Percentiles rank a stretch among this genome's conserved stretches.
phyloP scores from a whole-genome alignment of 495 filamentous ascomycete species.

The Lepidopterella palustris region DNA sequence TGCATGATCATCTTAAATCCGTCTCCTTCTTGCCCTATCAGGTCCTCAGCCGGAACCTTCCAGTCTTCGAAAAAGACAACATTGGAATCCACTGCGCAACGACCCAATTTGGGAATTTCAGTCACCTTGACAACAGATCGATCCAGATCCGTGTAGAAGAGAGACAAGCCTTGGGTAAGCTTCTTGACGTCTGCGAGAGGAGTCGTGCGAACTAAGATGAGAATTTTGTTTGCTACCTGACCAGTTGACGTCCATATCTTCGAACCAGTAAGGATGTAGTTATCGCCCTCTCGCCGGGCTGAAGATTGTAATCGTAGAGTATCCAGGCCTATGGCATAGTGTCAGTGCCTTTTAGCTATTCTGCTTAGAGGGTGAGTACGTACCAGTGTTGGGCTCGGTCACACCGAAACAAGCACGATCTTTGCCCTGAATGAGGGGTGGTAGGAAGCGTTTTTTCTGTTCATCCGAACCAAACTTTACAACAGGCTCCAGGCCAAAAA shows the following conservation, averaged over 20 bases:
- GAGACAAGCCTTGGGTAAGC: conserved; percentile 25
- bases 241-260: conserved; percentile 34
- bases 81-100: conserved; percentile 31
- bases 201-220: conserved; percentile 32
- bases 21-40: conserved; percentile 28
- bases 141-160: conserved; percentile 32
- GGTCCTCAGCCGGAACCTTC: conserved; percentile 24
- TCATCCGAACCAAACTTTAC: conserved; percentile 31
- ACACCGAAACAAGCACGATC: conserved; percentile 30
- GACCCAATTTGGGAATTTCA: conserved; percentile 33
- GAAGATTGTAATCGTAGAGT: conserved; percentile 29
- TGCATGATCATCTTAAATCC: conserved; percentile 34
- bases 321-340: too few species aligned
- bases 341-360: too few species aligned
- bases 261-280: conserved; percentile 25
- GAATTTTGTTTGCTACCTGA: conserved; percentile 30
- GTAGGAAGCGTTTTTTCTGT: conserved; percentile 27
- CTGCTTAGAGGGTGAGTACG: too few species aligned
- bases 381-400: conserved; percentile 32
- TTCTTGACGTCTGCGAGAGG: conserved; percentile 29
- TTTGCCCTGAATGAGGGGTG: conserved; percentile 27
- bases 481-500: conserved; percentile 29
- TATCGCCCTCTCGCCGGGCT: conserved; percentile 21
- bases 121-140: conserved; percentile 19
- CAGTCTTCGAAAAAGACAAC: conserved; percentile 30